Evolutionary conservation across 2,329 filamentous ascomycete species (phyloP).

Genomic region (Daldinia sp.): DNA sequence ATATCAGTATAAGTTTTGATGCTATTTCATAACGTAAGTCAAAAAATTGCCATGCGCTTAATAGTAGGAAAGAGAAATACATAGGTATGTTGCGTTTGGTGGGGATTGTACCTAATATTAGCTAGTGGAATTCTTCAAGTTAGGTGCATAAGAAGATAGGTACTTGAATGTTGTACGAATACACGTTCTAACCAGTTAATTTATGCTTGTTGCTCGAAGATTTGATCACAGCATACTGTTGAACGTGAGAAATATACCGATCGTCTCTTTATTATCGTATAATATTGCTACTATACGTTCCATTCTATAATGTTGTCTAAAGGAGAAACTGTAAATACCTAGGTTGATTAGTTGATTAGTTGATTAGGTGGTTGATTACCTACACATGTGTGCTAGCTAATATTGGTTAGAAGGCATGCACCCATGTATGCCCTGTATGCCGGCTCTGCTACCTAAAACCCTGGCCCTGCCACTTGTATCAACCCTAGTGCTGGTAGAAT

Average conservation of each 20-base stretch:
- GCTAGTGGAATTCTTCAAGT: too few species aligned
- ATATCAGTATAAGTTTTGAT: neutral
- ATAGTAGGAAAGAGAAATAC: too few species aligned
- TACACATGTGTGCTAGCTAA: neutral
- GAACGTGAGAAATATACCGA: neutral
- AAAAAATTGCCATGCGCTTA: too few species aligned
- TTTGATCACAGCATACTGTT: neutral
- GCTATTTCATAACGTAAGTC: too few species aligned
- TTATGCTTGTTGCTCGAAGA: neutral
- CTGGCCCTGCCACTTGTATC: slow-evolving; percentile 20
- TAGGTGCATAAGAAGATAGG: neutral
- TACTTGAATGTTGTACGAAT: neutral
- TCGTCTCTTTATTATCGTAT: slow-evolving; percentile 12
- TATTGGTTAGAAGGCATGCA: neutral
- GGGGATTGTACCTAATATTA: too few species aligned
- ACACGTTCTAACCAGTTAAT: neutral
- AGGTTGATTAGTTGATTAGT: neutral
- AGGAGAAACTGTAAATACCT: slow-evolving; percentile 14
- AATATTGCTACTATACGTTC: slow-evolving; percentile 13
- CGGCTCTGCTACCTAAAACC: neutral
- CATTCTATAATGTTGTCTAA: slow-evolving; percentile 20
- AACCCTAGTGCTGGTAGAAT: slow-evolving; percentile 11
- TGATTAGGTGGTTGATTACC: neutral
- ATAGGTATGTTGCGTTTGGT: too few species aligned
- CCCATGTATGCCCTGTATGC: neutral